Conservation (phyloP, 768 basidiomycete genomes). For the Infundibulicybe gibba region DNA sequence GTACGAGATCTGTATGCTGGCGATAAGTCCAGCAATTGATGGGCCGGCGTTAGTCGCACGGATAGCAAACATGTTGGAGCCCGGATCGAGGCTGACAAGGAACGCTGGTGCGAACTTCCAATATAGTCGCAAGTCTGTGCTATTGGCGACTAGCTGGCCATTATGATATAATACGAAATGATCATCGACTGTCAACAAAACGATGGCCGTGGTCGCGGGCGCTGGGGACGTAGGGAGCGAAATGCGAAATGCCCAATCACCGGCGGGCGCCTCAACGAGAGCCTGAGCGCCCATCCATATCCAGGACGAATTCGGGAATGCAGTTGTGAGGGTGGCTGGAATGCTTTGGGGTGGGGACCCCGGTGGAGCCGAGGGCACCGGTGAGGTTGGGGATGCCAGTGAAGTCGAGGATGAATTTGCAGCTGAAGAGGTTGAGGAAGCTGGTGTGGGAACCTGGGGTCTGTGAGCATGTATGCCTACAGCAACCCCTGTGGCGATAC, state of each 20-base stretch:
- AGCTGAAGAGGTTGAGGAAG: too few relatives aligned
- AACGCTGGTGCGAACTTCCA: slow-evolving; percentile 23
- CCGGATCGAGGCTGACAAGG: slow-evolving; percentile 11
- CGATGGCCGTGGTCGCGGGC: slow-evolving; percentile 13
- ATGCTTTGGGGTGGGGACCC: background rate
- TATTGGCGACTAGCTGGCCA: slow-evolving; percentile 19
- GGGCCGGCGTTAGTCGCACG: slow-evolving; percentile 20
- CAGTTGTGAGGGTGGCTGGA: slow-evolving; percentile 12
- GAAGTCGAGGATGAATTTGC: too few relatives aligned
- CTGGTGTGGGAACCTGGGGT: too few relatives aligned
- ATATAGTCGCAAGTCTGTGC: slow-evolving; percentile 12
- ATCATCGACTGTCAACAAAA: slow-evolving; percentile 23
- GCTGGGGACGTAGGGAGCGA: slow-evolving; percentile 13
- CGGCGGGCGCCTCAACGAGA: slow-evolving; percentile 14
- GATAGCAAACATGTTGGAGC: slow-evolving; percentile 21
- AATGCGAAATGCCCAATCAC: slow-evolving; percentile 20
- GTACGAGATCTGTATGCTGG: slow-evolving; percentile 15
- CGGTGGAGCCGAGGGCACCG: too few relatives aligned
- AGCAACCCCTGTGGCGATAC: too few relatives aligned
- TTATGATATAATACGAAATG: slow-evolving; percentile 23
- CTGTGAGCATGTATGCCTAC: too few relatives aligned
- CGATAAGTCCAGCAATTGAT: slow-evolving; percentile 18
- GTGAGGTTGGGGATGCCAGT: too few relatives aligned
- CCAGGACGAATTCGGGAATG: slow-evolving; percentile 20
- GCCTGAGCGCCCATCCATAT: slow-evolving; percentile 24